These are phyloP conservation scores for Pestalotiopsis sp. DNA, from an alignment of 2,329 filamentous ascomycete genomes.

Conservation along the genomic window DNA sequence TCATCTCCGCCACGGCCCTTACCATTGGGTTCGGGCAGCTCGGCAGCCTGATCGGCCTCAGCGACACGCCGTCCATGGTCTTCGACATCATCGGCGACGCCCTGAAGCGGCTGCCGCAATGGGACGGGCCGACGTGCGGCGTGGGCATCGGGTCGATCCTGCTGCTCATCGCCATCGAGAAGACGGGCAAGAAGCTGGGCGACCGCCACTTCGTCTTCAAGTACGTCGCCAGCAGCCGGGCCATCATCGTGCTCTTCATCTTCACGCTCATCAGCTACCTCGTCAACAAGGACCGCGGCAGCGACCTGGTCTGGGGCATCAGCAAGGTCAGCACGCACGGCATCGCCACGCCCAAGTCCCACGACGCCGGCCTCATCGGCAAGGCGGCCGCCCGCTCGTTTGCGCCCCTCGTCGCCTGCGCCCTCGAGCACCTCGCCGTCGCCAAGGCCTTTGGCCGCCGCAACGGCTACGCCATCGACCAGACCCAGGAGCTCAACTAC, in stretches of 20 bases:
- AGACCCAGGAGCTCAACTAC: slow-evolving; percentile 67
- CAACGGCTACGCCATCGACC: slow-evolving; percentile 65
- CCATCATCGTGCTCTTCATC: slow-evolving; percentile 61
- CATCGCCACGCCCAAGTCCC: slow-evolving; percentile 52
- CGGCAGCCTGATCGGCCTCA: slow-evolving; percentile 60
- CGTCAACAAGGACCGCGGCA: slow-evolving; percentile 56
- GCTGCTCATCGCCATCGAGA: slow-evolving; percentile 58
- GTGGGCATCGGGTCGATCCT: slow-evolving; percentile 62
- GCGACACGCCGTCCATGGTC: slow-evolving; percentile 50
- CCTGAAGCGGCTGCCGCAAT: slow-evolving; percentile 57
- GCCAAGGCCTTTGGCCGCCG: slow-evolving; percentile 64
- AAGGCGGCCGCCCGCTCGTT: slow-evolving; percentile 58
- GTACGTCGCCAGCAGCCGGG: slow-evolving; percentile 61
- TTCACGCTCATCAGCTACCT: slow-evolving; percentile 67
- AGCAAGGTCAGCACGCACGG: slow-evolving; percentile 60
- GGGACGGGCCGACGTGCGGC: slow-evolving; percentile 60
- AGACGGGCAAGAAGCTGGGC: slow-evolving; percentile 61
- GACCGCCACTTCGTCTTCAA: slow-evolving; percentile 60
- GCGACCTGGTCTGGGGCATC: slow-evolving; percentile 57
- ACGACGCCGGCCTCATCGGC: slow-evolving; percentile 48
- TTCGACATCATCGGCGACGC: slow-evolving; percentile 62
- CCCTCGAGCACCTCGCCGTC: slow-evolving; percentile 67
- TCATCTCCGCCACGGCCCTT: slow-evolving; percentile 68
- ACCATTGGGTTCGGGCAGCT: slow-evolving; percentile 69
- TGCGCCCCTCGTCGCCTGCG: slow-evolving; percentile 62